Conservation (phyloP, 768 basidiomycete species). For the Boletus reticuloceps region DNA sequence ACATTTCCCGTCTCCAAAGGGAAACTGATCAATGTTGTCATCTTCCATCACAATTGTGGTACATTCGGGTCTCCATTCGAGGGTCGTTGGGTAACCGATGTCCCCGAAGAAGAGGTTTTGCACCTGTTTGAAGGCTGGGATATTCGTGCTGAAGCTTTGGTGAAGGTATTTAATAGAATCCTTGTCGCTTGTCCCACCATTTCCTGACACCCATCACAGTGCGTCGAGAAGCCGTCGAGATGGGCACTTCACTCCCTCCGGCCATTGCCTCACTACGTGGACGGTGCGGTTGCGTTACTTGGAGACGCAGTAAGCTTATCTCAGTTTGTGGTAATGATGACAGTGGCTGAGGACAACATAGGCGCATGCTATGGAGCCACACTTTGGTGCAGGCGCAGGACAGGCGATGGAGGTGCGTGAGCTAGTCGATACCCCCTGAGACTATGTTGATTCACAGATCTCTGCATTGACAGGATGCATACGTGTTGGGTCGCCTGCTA, state of each 20-base stretch:
- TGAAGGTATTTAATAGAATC: conserved; percentile 4
- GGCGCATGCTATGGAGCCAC: conserved; percentile 49
- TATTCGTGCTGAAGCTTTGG: conserved; percentile 5
- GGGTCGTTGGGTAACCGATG: conserved; percentile 29
- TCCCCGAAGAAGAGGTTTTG: conserved; percentile 31
- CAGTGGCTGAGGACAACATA: conserved; percentile 1
- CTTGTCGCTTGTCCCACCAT: neutral
- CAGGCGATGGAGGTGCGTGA: conserved; percentile 47
- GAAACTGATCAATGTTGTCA: conserved; percentile 34
- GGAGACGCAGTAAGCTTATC: conserved; percentile 44
- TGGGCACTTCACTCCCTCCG: conserved; percentile 47
- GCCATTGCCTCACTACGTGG: conserved; percentile 5
- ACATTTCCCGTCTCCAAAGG: conserved; percentile 40
- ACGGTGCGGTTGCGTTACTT: conserved; percentile 36
- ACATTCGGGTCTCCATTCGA: conserved; percentile 32
- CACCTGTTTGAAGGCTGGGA: conserved; percentile 30
- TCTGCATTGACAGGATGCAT: conserved; percentile 24
- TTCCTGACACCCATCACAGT: conserved; percentile 23
- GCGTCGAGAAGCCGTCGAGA: conserved; percentile 34
- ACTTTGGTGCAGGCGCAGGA: conserved; percentile 48
- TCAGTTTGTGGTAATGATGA: neutral
- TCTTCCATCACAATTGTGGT: conserved; percentile 25
- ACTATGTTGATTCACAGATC: neutral
- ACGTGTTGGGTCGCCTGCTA: conserved; percentile 30
- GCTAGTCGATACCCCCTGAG: neutral